phyloP scores from a whole-genome alignment of 768 basidiomycete genomes.

The Mrakia hoshinonis region DNA sequence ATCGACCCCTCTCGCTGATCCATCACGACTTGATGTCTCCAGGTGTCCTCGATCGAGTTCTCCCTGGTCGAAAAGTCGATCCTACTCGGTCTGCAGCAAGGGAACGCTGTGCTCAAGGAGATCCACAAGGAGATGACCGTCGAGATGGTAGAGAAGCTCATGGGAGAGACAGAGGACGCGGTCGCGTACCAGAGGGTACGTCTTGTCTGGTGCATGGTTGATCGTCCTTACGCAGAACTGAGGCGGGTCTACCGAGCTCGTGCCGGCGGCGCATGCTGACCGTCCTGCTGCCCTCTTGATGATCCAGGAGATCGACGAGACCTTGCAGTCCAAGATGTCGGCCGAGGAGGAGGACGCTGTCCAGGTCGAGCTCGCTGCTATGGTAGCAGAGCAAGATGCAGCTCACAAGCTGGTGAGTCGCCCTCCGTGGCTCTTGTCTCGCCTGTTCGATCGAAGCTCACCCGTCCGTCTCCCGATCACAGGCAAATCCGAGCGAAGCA shows the following conservation, averaged over 20 bases:
- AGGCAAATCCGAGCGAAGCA: neutral
- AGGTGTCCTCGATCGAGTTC: constrained; percentile 97
- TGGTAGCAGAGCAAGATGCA: constrained; percentile 52
- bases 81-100: constrained; percentile 82
- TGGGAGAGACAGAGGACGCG: constrained; percentile 88
- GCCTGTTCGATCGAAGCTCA: constrained; percentile 1
- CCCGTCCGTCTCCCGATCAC: constrained; percentile 17
- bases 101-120: constrained; percentile 84
- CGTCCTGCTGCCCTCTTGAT: neutral
- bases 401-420: constrained; percentile 46
- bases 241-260: no score
- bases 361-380: constrained; percentile 62
- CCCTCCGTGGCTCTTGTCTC: constrained; percentile 7
- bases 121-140: constrained; percentile 89
- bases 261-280: no score
- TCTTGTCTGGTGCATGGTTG: neutral
- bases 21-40: neutral
- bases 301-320: constrained; percentile 85
- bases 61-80: constrained; percentile 88
- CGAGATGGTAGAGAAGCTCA: constrained; percentile 83
- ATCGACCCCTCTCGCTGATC: neutral
- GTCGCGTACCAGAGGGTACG: constrained; percentile 78
- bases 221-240: no score
- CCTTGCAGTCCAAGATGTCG: constrained; percentile 71
- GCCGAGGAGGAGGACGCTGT: constrained; percentile 91